phyloP scores from a whole-genome alignment of 139 green algal species.

The Pleodorina starrii region DNA sequence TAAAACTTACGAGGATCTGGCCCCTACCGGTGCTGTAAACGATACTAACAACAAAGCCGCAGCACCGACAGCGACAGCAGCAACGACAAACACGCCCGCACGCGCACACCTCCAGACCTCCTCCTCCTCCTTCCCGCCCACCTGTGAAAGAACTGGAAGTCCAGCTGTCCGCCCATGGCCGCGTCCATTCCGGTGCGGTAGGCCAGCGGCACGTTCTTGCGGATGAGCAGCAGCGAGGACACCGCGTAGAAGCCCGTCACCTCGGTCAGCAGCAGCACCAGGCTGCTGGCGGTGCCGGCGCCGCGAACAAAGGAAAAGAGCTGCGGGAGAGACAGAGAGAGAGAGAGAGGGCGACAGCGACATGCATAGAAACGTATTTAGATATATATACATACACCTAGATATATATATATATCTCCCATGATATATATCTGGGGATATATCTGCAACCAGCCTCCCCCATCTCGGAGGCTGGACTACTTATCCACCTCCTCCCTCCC shows the following conservation, averaged over 20 bases:
- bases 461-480: too few species aligned
- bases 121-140: too few species aligned
- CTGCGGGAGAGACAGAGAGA: slow-evolving; percentile 42
- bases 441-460: too few species aligned
- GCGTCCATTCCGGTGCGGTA: slow-evolving; percentile 76
- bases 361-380: neutral
- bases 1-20: too few species aligned
- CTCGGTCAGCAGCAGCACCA: slow-evolving; percentile 87
- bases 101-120: too few species aligned
- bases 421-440: too few species aligned
- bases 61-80: too few species aligned
- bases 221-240: slow-evolving; percentile 88
- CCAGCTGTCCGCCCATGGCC: slow-evolving; percentile 84
- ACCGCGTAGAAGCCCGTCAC: slow-evolving; percentile 89
- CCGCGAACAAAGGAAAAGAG: slow-evolving; percentile 74
- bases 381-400: neutral
- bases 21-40: too few species aligned
- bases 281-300: slow-evolving; percentile 58
- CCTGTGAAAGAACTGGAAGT: slow-evolving; percentile 90
- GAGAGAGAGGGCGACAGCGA: neutral
- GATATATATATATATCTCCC: too few species aligned
- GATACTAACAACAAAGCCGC: too few species aligned
- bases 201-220: slow-evolving; percentile 81
- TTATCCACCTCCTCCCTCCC: too few species aligned
- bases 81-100: too few species aligned